Evolutionary conservation across 2,329 filamentous ascomycete species (phyloP).

Genomic region (Cercospora sesami): DNA sequence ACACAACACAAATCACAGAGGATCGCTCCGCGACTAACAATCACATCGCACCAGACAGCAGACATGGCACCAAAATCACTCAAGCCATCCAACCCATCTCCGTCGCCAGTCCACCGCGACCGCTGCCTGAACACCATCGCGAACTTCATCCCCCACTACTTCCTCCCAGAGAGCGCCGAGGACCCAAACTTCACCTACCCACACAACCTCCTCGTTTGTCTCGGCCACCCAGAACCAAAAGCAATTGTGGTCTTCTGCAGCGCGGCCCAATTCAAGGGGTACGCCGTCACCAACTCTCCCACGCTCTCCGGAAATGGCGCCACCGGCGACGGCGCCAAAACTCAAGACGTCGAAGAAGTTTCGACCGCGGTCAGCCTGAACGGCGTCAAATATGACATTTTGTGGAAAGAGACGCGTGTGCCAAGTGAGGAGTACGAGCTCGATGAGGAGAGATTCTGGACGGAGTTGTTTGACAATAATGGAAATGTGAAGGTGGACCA

Average conservation of each 20-base stretch:
- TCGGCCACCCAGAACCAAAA: conserved; percentile 1
- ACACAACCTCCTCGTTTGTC: conserved; percentile 1
- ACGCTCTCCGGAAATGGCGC: not conserved
- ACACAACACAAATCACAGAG: not conserved
- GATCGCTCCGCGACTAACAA: not conserved
- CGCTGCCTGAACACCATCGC: conserved; percentile 3
- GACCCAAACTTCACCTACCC: not conserved
- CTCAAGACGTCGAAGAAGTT: not conserved
- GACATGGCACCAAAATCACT: not conserved
- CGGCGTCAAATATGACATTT: conserved; percentile 2
- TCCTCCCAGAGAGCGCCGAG: not conserved
- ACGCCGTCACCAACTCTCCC: not conserved
- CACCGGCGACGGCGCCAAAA: not conserved
- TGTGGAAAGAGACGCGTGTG: conserved; percentile 1
- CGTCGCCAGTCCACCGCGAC: not conserved
- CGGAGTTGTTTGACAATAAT: not conserved
- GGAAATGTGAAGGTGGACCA: not conserved
- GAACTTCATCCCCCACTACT: not conserved
- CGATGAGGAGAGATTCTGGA: conserved; percentile 2
- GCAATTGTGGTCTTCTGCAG: conserved; percentile 3
- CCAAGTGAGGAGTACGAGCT: not conserved
- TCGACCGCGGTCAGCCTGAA: not conserved
- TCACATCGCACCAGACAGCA: not conserved
- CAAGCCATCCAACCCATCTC: not conserved
- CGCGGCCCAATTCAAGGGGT: not conserved